Percentiles rank a stretch among this genome's conserved stretches.
Evolutionary conservation across 495 filamentous ascomycete species (phyloP).

Genomic region (Xylaria nigripes): DNA sequence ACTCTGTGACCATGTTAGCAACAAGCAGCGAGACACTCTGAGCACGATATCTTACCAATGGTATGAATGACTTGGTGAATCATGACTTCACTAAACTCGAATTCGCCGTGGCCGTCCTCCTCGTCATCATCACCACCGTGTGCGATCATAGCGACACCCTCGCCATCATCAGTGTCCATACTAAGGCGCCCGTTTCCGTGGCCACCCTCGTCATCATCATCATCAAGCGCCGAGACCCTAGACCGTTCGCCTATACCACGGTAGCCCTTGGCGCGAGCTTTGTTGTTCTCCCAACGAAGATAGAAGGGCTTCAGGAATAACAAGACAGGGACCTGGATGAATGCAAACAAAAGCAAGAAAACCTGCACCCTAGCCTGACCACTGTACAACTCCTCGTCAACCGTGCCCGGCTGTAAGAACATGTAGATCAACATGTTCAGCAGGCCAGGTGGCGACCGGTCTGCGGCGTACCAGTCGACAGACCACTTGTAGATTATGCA

Average conservation of each 20-base stretch:
- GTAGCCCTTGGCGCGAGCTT: constrained; percentile 78
- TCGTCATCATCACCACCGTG: constrained; percentile 67
- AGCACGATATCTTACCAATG: constrained; percentile 57
- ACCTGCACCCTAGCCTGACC: constrained; percentile 72
- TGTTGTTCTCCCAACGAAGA: constrained; percentile 86
- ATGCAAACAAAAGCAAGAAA: constrained; percentile 70
- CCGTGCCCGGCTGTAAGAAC: constrained; percentile 79
- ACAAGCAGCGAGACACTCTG: not conserved
- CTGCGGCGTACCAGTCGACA: constrained; percentile 69
- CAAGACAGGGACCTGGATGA: constrained; percentile 80
- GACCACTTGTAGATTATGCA: constrained; percentile 96
- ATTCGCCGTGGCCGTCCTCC: constrained; percentile 81
- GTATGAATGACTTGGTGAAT: constrained; percentile 99
- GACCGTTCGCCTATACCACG: constrained; percentile 82
- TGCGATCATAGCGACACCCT: constrained; percentile 85
- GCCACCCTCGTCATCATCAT: constrained; percentile 60
- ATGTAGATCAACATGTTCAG: constrained; percentile 99
- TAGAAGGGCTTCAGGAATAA: constrained; percentile 94
- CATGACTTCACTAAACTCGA: constrained; percentile 93
- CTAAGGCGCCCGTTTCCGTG: constrained; percentile 55
- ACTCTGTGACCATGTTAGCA: constrained; percentile 50
- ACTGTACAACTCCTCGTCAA: constrained; percentile 62
- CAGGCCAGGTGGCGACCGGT: constrained; percentile 66
- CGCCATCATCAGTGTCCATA: constrained; percentile 64
- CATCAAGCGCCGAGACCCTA: constrained; percentile 76